These are phyloP conservation scores for Fusarium brevicatenulatum DNA, from an alignment of 2,329 filamentous ascomycete genomes.

Conservation along the genomic window DNA sequence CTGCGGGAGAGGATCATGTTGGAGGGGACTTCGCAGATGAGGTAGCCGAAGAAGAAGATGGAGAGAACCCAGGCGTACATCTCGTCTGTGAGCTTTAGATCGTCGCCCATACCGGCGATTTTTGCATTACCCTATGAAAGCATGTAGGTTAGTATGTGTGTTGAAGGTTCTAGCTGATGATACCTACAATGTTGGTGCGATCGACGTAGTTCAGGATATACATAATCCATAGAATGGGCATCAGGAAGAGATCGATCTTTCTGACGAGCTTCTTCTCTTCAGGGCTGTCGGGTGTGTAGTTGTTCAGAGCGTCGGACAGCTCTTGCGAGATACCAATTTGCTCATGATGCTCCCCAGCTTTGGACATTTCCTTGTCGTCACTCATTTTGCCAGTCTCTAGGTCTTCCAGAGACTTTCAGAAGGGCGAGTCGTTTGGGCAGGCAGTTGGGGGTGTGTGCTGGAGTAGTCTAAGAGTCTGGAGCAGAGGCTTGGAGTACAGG, in stretches of 20 bases:
- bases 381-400: background rate
- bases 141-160: accelerated
- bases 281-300: background rate
- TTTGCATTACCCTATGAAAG: background rate
- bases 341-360: background rate
- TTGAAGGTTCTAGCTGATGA: background rate
- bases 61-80: background rate
- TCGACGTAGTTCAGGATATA: background rate
- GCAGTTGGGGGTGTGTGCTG: background rate
- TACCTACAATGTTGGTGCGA: background rate
- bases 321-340: background rate
- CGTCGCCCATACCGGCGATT: background rate
- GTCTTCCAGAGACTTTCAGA: background rate
- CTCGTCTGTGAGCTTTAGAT: accelerated
- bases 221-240: background rate
- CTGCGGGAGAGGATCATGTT: background rate
- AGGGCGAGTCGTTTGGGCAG: background rate
- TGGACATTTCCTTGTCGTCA: background rate
- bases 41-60: background rate
- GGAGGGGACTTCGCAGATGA: background rate
- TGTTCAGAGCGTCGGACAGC: background rate
- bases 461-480: background rate
- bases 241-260: background rate
- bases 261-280: background rate
- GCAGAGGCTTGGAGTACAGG: background rate